Evolutionary conservation across 345 rosid genomes (phyloP).

Genomic region (Noccaea caerulescens): DNA sequence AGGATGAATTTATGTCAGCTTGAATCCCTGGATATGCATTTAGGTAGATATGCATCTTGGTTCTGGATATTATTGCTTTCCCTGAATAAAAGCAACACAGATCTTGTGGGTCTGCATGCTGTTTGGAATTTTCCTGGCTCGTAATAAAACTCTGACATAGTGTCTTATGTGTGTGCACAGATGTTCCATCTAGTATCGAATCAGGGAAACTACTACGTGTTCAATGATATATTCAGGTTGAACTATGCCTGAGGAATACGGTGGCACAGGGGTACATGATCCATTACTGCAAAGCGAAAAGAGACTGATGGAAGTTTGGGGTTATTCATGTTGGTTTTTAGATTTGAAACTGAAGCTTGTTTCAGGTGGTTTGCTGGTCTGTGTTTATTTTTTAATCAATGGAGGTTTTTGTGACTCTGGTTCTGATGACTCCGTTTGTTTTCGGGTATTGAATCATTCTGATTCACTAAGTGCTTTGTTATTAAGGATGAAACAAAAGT

Average conservation of each 20-base stretch:
- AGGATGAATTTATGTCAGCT: background rate
- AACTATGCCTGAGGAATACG: conserved; percentile 71
- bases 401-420: conserved; percentile 26
- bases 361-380: conserved; percentile 12
- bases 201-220: conserved; percentile 87
- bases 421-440: conserved; percentile 32
- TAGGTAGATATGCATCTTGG: conserved; percentile 5
- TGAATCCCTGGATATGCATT: no score
- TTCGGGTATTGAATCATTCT: conserved; percentile 9
- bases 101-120: background rate
- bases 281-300: conserved; percentile 3
- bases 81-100: background rate
- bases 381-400: conserved; percentile 18
- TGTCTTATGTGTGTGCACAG: conserved; percentile 50
- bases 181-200: conserved; percentile 97
- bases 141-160: background rate
- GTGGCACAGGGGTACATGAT: conserved; percentile 6
- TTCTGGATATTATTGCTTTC: background rate
- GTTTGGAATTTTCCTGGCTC: conserved; percentile 9
- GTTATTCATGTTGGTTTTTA: conserved; percentile 30
- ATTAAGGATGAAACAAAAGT: conserved; percentile 1
- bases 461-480: conserved; percentile 7
- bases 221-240: conserved; percentile 93
- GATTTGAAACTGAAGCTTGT: conserved; percentile 33
- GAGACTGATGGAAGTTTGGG: conserved; percentile 18